Percentiles rank a stretch among this genome's conserved stretches.
Conservation (phyloP, 2,329 filamentous ascomycete genomes). For the Didymella segeticola region DNA sequence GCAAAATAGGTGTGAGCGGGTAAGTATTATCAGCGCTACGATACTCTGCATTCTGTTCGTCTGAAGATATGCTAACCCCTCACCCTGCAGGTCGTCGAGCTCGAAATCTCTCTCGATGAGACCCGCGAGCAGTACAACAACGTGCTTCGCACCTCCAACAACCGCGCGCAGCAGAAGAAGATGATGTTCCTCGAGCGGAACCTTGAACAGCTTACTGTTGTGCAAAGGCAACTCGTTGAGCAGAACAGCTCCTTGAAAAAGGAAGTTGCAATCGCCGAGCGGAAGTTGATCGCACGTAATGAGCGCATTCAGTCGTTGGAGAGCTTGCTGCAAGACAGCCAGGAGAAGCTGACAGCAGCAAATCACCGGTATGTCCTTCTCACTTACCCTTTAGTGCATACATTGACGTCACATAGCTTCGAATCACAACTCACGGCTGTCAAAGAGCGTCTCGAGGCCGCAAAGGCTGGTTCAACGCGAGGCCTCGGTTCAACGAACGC, state of each 20-base stretch:
- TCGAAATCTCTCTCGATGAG: constrained; percentile 97
- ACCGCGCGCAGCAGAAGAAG: constrained; percentile 99
- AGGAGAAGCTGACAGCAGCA: constrained; percentile 96
- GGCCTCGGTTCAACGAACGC: constrained; percentile 72
- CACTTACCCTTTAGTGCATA: neutral
- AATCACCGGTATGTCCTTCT: constrained; percentile 83
- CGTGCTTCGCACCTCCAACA: constrained; percentile 94
- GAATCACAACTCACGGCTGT: constrained; percentile 96
- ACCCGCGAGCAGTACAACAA: constrained; percentile 99
- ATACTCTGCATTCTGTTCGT: constrained; percentile 16
- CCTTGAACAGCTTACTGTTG: constrained; percentile 94
- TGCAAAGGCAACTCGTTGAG: constrained; percentile 96
- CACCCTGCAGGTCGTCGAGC: constrained; percentile 73
- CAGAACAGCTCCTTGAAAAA: constrained; percentile 95
- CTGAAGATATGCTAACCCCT: constrained; percentile 29
- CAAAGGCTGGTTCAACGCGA: constrained; percentile 88
- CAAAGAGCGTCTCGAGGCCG: constrained; percentile 95
- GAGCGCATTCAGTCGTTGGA: constrained; percentile 96
- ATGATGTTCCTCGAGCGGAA: constrained; percentile 99
- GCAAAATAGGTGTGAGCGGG: constrained; percentile 96
- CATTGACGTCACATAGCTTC: constrained; percentile 68
- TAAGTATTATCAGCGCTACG: constrained; percentile 37
- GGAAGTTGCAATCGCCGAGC: constrained; percentile 97
- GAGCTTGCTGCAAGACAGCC: constrained; percentile 89
- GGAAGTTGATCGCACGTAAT: constrained; percentile 94